These are phyloP conservation scores for Dactylella cylindrospora DNA, from an alignment of 2,329 filamentous ascomycete genomes.

Conservation along the genomic window DNA sequence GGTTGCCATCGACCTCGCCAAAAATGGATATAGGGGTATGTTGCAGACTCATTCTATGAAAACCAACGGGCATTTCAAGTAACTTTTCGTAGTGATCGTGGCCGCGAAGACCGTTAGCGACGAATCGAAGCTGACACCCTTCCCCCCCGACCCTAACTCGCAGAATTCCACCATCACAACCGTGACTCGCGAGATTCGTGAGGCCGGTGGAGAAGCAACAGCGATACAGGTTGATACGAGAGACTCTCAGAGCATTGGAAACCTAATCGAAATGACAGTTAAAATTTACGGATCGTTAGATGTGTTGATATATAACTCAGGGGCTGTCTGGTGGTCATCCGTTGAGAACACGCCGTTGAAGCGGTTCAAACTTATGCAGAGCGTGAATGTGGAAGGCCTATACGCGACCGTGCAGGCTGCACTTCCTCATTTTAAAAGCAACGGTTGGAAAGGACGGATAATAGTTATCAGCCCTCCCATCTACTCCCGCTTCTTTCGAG, in stretches of 20 bases:
- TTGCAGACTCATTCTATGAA: background rate
- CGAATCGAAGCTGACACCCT: constrained; percentile 59
- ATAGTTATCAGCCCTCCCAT: constrained; percentile 82
- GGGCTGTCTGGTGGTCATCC: constrained; percentile 81
- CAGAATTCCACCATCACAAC: constrained; percentile 74
- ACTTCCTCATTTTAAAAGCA: constrained; percentile 64
- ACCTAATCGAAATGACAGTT: constrained; percentile 63
- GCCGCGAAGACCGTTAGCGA: constrained; percentile 74
- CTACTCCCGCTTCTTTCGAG: constrained; percentile 79
- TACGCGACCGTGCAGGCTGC: constrained; percentile 70
- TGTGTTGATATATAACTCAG: constrained; percentile 77
- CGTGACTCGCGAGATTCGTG: constrained; percentile 71
- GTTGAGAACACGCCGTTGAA: constrained; percentile 72
- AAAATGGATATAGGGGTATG: constrained; percentile 68
- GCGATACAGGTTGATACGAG: constrained; percentile 72
- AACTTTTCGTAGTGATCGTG: constrained; percentile 64
- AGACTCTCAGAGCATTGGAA: constrained; percentile 62
- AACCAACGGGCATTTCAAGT: background rate
- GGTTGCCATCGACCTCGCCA: constrained; percentile 74
- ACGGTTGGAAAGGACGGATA: constrained; percentile 63
- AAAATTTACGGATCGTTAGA: constrained; percentile 66
- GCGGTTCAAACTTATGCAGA: constrained; percentile 76
- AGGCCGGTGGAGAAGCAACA: constrained; percentile 64
- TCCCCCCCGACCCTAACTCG: constrained; percentile 77
- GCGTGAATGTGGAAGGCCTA: constrained; percentile 72